Evolutionary conservation across 345 rosid species (phyloP).

Genomic region (Barbarea vulgaris): DNA sequence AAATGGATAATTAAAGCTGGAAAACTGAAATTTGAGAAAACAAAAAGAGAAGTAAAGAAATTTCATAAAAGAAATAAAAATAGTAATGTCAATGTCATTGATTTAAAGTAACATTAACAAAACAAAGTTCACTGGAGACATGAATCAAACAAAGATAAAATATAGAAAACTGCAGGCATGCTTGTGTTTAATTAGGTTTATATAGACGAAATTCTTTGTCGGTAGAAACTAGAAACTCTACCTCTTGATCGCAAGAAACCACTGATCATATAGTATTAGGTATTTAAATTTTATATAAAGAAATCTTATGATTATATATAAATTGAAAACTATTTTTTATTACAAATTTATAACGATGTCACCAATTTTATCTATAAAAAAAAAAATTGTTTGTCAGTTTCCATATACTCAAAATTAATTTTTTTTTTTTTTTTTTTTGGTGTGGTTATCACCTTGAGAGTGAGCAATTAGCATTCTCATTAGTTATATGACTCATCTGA

Average conservation of each 20-base stretch:
- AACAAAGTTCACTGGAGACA: conserved; percentile 26
- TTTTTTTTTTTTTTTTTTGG: too few relatives aligned
- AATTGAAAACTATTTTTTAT: not conserved
- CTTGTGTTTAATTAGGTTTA: conserved; percentile 25
- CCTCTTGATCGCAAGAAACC: not conserved
- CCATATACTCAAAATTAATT: too few relatives aligned
- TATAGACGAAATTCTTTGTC: conserved; percentile 4
- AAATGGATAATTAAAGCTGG: conserved; percentile 29
- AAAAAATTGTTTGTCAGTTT: too few relatives aligned
- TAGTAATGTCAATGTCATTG: conserved; percentile 34
- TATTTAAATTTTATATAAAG: too few relatives aligned
- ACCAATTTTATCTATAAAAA: not conserved
- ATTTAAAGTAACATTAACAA: conserved; percentile 36
- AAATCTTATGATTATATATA: not conserved
- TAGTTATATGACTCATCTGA: too few relatives aligned
- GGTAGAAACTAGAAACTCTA: conserved; percentile 26
- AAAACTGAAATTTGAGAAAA: conserved; percentile 23
- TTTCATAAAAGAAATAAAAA: too few relatives aligned
- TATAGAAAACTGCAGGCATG: conserved; percentile 5
- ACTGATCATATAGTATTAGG: not conserved
- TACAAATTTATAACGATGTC: not conserved
- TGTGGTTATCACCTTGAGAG: too few relatives aligned
- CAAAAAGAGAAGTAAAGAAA: conserved; percentile 36
- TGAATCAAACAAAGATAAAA: conserved; percentile 23
- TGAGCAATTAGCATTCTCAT: too few relatives aligned